phyloP scores from a whole-genome alignment of 345 rosid species.

The Citrus medica region DNA sequence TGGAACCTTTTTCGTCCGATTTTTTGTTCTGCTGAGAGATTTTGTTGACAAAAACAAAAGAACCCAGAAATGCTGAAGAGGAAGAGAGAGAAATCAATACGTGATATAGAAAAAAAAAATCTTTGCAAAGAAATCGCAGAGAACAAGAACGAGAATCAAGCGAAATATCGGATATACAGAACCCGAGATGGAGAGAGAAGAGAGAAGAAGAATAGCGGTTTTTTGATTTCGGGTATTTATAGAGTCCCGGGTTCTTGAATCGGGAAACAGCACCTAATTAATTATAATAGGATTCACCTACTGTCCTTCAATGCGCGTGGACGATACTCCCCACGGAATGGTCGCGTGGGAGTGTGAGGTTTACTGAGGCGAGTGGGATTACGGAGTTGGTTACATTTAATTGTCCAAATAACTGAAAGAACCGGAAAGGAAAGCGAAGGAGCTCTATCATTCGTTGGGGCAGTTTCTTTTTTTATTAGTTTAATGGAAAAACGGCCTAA shows the following conservation, averaged over 20 bases:
- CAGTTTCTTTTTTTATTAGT: background rate
- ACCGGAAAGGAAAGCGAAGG: background rate
- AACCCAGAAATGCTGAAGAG: background rate
- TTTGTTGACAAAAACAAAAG: background rate
- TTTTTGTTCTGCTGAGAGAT: background rate
- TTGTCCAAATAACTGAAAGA: constrained; percentile 19
- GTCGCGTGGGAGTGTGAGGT: background rate
- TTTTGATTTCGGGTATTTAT: constrained; percentile 21
- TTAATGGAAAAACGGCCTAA: background rate
- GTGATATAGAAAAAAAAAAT: background rate
- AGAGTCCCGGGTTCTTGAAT: constrained; percentile 37
- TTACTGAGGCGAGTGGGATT: background rate
- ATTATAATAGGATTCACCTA: background rate
- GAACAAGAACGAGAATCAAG: constrained; percentile 33
- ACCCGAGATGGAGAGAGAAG: background rate
- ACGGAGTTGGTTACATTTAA: background rate
- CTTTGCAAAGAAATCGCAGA: constrained; percentile 23
- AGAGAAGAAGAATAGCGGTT: background rate
- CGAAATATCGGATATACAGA: constrained; percentile 11
- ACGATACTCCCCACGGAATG: background rate
- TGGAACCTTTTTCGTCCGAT: background rate
- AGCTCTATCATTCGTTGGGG: background rate
- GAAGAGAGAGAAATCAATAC: background rate
- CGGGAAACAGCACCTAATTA: constrained; percentile 15
- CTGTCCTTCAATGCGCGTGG: background rate